Conservation (phyloP, 805 yeast species). For the Pichia pseudocactophila region DNA sequence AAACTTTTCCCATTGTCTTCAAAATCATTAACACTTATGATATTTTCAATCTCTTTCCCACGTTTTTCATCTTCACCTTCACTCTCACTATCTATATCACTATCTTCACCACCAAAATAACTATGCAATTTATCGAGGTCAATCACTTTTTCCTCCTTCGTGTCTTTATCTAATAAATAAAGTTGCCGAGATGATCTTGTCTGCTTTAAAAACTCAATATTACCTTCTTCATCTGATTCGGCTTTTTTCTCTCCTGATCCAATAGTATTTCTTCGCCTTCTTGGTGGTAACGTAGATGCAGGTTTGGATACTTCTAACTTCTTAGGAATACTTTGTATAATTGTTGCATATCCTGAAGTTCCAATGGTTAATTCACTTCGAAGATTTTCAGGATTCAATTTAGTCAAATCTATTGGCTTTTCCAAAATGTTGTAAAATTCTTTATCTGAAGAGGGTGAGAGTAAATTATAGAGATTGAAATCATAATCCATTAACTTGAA, state of each 20-base stretch:
- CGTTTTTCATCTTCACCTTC: slow-evolving; percentile 10
- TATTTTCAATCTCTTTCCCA: not conserved
- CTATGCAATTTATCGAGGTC: slow-evolving; percentile 25
- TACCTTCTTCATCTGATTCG: slow-evolving; percentile 9
- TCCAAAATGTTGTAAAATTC: slow-evolving; percentile 20
- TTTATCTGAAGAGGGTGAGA: slow-evolving; percentile 19
- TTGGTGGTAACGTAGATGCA: not conserved
- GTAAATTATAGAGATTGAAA: slow-evolving; percentile 23
- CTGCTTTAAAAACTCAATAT: slow-evolving; percentile 15
- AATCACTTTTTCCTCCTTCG: slow-evolving; percentile 18
- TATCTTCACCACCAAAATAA: slow-evolving; percentile 18
- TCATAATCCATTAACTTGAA: slow-evolving; percentile 28
- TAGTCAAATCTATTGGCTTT: slow-evolving; percentile 20
- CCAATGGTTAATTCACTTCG: slow-evolving; percentile 21
- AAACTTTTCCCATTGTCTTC: slow-evolving; percentile 3
- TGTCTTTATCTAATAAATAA: slow-evolving; percentile 17
- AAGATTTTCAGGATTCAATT: slow-evolving; percentile 21
- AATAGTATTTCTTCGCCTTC: slow-evolving; percentile 23
- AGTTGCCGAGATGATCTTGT: slow-evolving; percentile 25
- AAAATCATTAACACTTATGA: slow-evolving; percentile 1
- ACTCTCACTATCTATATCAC: slow-evolving; percentile 16
- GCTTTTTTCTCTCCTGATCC: slow-evolving; percentile 15
- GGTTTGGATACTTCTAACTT: slow-evolving; percentile 1
- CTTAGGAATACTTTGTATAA: slow-evolving; percentile 17
- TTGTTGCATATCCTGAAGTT: slow-evolving; percentile 15